Percentiles rank a stretch among this genome's conserved stretches.
phyloP scores from a whole-genome alignment of 208 protist genomes.

The Wallacemonas sp. region DNA sequence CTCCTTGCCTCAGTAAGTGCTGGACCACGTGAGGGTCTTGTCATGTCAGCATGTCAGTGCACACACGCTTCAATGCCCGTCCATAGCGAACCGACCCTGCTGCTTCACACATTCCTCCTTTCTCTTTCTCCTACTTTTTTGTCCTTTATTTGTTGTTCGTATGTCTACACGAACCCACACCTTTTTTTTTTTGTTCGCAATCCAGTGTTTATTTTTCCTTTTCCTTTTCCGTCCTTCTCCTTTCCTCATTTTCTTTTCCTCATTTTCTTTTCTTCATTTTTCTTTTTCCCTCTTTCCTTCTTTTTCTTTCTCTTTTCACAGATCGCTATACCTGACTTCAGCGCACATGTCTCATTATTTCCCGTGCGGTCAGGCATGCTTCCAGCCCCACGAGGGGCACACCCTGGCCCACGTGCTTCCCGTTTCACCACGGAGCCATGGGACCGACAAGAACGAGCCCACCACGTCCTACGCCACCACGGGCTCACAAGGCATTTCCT shows the following conservation, averaged over 20 bases:
- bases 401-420: too few species aligned
- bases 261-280: neutral
- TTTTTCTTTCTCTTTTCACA: neutral
- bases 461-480: neutral
- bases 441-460: neutral
- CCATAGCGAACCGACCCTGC: too few species aligned
- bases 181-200: too few species aligned
- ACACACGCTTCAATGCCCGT: too few species aligned
- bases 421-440: neutral
- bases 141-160: neutral
- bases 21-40: too few species aligned
- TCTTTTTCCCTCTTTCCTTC: neutral
- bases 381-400: too few species aligned
- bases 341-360: neutral
- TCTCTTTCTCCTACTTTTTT: conserved; percentile 3
- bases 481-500: neutral
- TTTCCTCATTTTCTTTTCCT: too few species aligned
- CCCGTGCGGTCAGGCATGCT: too few species aligned
- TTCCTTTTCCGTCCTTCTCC: neutral
- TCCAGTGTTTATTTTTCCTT: conserved; percentile 8
- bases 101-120: neutral
- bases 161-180: neutral
- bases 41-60: too few species aligned
- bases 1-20: too few species aligned
- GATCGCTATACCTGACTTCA: neutral